Percentiles rank a stretch among this genome's conserved stretches.
phyloP scores from a whole-genome alignment of 305 asterid species.

The Fraxinus platypoda region DNA sequence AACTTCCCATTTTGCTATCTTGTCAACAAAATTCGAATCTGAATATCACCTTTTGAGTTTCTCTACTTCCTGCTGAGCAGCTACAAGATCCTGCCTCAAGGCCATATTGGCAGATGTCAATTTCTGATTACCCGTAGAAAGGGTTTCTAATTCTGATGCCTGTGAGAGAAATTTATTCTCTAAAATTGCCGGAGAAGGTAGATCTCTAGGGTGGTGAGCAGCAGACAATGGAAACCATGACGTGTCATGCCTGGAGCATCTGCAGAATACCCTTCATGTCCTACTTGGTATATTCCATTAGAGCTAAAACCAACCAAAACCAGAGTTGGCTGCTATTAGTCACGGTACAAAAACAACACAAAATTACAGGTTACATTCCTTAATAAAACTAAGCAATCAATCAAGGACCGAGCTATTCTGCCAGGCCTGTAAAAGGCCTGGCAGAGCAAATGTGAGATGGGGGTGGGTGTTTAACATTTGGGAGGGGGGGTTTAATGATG shows the following conservation, averaged over 20 bases:
- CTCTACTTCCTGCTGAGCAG: conserved; percentile 52
- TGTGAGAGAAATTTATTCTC: conserved; percentile 51
- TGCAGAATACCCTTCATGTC: conserved; percentile 38
- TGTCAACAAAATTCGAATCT: conserved; percentile 67
- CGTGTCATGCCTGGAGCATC: conserved; percentile 39
- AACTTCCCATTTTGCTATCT: conserved; percentile 63
- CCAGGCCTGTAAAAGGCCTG: too few species aligned
- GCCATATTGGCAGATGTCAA: conserved; percentile 55
- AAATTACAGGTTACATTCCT: background rate
- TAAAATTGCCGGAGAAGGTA: conserved; percentile 33
- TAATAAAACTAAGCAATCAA: background rate
- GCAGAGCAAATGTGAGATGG: too few species aligned
- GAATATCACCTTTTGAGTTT: conserved; percentile 75
- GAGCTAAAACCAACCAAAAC: background rate
- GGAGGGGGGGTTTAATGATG: too few species aligned
- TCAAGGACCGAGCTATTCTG: too few species aligned
- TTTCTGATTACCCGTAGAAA: conserved; percentile 57
- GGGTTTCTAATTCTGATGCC: conserved; percentile 56
- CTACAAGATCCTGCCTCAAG: conserved; percentile 58
- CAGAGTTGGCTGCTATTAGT: background rate
- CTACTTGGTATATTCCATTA: conserved; percentile 46
- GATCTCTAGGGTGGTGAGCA: conserved; percentile 37
- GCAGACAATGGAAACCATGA: conserved; percentile 37
- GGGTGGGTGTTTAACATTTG: too few species aligned
- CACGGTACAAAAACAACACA: background rate